Evolutionary conservation across 2,329 filamentous ascomycete species (phyloP).

Genomic region (Sarocladium strictum): DNA sequence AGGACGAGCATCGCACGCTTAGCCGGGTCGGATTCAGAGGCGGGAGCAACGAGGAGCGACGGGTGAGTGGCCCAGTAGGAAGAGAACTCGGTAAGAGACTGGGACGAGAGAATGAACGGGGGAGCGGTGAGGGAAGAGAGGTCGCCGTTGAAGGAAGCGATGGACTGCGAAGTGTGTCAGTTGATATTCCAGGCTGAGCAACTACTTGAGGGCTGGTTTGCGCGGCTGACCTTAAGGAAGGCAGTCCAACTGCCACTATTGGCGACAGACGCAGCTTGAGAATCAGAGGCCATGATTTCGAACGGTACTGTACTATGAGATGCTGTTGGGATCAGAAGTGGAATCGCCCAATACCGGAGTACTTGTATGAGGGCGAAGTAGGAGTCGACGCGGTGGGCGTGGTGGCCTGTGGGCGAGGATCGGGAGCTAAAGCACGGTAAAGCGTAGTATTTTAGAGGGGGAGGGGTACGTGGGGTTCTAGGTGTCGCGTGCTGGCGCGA

Average conservation of each 20-base stretch:
- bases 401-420: background rate
- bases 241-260: conserved; percentile 44
- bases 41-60: conserved; percentile 72
- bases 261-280: conserved; percentile 24
- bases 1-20: conserved; percentile 83
- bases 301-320: background rate
- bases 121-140: conserved; percentile 75
- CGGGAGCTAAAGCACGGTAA: conserved; percentile 2
- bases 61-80: conserved; percentile 81
- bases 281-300: conserved; percentile 21
- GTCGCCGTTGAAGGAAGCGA: conserved; percentile 77
- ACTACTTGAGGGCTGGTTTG: conserved; percentile 2
- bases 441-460: background rate
- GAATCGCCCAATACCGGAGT: too few relatives aligned
- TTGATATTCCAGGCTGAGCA: background rate
- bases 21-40: conserved; percentile 69
- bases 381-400: background rate
- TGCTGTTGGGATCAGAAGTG: background rate
- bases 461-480: background rate
- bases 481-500: background rate
- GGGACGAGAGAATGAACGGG: conserved; percentile 75
- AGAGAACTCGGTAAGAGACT: conserved; percentile 74
- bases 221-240: conserved; percentile 33
- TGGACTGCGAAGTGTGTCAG: conserved; percentile 43
- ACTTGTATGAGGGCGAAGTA: background rate